Conservation (phyloP, 306 rosid genomes). For the Rosa chinensis region DNA sequence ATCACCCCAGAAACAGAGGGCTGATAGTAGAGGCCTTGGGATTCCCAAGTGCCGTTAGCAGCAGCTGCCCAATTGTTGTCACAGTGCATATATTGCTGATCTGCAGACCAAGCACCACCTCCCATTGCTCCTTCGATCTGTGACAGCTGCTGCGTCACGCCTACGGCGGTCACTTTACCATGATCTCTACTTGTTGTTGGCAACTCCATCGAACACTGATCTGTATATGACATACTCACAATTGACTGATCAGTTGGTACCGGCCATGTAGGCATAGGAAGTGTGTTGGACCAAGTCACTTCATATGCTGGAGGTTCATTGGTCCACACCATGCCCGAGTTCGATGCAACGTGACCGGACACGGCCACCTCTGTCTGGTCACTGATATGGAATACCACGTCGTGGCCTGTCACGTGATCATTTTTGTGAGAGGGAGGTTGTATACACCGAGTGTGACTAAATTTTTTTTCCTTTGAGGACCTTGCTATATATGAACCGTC, state of each 20-base stretch:
- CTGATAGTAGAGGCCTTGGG: not conserved
- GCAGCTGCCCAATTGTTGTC: conserved; percentile 12
- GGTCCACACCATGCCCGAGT: not conserved
- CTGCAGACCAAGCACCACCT: conserved; percentile 7
- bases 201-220: conserved; percentile 12
- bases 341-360: not conserved
- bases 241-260: not conserved
- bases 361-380: not conserved
- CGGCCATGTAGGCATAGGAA: conserved; percentile 8
- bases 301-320: conserved; percentile 2
- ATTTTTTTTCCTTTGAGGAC: not conserved
- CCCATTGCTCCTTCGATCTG: not conserved
- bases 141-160: conserved; percentile 3
- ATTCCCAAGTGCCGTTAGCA: conserved; percentile 10
- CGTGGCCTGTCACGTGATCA: not conserved
- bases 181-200: not conserved
- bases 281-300: conserved; percentile 10
- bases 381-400: not conserved
- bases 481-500: not conserved
- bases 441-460: not conserved
- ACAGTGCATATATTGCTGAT: conserved; percentile 12
- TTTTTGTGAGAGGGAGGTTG: not conserved
- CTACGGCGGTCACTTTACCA: not conserved
- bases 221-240: not conserved
- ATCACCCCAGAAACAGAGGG: conserved; percentile 16